A percentile compares a stretch with the other conserved stretches of the same genome.
These are phyloP conservation scores for Linanthus parryae DNA, from an alignment of 148 eudicot species.

Conservation along the genomic window DNA sequence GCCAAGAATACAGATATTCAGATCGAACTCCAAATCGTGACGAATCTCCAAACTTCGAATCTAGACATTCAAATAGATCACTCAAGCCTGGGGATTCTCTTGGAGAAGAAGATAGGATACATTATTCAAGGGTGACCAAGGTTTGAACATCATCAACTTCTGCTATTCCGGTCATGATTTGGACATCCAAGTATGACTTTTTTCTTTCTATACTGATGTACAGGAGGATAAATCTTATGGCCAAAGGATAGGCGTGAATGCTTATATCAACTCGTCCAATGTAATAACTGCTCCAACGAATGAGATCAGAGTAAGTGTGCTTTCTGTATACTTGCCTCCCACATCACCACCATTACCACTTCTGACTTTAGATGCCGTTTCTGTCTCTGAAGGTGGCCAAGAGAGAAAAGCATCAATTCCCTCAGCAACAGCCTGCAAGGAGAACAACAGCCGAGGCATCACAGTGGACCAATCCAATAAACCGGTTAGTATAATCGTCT, in stretches of 20 bases:
- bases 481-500: constrained; percentile 36
- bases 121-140: constrained; percentile 34
- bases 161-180: constrained; percentile 3
- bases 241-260: constrained; percentile 32
- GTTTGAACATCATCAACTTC: constrained; percentile 21
- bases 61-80: constrained; percentile 24
- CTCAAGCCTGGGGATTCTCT: constrained; percentile 24
- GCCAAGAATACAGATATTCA: too few relatives aligned
- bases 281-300: constrained; percentile 28
- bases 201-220: constrained; percentile 11
- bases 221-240: constrained; percentile 44
- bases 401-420: constrained; percentile 42
- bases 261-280: constrained; percentile 25
- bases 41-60: constrained; percentile 29
- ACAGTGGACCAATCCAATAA: constrained; percentile 37
- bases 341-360: too few relatives aligned
- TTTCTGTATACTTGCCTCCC: not conserved
- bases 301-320: constrained; percentile 41
- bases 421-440: constrained; percentile 22
- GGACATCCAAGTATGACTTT: constrained; percentile 13
- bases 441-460: constrained; percentile 26
- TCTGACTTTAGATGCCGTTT: too few relatives aligned
- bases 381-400: constrained; percentile 46
- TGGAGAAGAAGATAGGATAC: constrained; percentile 28
- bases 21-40: too few relatives aligned